Base-by-base conservation (phyloP, 441 rosid genomes). In the Flueggea neowawraea region DNA sequence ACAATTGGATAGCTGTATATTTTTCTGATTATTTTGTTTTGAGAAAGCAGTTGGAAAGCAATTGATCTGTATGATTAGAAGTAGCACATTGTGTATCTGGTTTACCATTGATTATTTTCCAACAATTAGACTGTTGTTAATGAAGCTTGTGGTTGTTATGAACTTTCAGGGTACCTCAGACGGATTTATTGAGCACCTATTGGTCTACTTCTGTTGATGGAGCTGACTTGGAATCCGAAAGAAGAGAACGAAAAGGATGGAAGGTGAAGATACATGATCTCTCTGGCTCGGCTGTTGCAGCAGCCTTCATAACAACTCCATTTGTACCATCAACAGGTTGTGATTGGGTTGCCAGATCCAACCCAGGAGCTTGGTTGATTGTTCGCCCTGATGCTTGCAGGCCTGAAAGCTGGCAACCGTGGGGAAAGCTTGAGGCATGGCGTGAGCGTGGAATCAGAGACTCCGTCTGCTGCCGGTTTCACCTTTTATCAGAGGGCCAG, bases 351-450 rank as follows among this genome's bases (percentile, higher is more conserved):
- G 90, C 92, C 48, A 84, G 75, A 82, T 93, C 97, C 50, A 93
- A 90, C 74, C 98, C 97, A 0, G 96, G 98, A 72, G 91, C 91
- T 65, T 93, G 97, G 98, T 80, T 90, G 71, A 92, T 93, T 55
- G 96, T 90, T 62, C 73, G 91, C 51, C 96, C 95, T 15, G 98
- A 90, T 74, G 77, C 80, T 9, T 85, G 84, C 69, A 73, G 91
- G 64, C 83, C 96, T 2, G 95, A 85, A 73, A 84, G 91, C 83
- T 93, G 98, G 98, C 88, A 86, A 74, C 98, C 98, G 4, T 93
- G 98, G 98, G 98, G 98, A 77, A 93, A 85, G 82, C 95, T 93
- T 0, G 95, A 90, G 74, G 96, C 88, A 3, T 93, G 98, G 98
- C 88, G 96, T 5, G 97, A 90, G 74, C 96, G 97, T 6, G 95